A percentile compares a stretch with the other conserved stretches of the same genome.
Conservation (phyloP, 1,139 yeast genomes). For the Arxiozyma bovina region DNA sequence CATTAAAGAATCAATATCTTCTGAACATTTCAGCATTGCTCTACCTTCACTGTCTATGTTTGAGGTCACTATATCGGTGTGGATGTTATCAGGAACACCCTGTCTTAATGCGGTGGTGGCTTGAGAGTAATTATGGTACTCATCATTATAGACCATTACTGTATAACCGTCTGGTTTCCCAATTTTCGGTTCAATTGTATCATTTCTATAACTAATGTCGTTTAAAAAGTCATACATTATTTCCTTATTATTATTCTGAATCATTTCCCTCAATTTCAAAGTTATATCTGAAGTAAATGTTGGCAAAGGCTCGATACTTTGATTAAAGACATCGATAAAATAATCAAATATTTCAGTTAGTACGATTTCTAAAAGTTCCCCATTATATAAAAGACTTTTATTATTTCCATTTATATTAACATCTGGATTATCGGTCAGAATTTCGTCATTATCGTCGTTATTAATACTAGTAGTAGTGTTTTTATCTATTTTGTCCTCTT, state of each 20-base stretch:
- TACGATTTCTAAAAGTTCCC: constrained; percentile 18
- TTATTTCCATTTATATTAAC: neutral
- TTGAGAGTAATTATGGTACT: constrained; percentile 48
- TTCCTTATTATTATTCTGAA: constrained; percentile 18
- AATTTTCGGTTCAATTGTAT: constrained; percentile 3
- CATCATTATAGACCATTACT: constrained; percentile 65
- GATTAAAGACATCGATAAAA: constrained; percentile 30
- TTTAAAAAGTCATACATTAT: constrained; percentile 18
- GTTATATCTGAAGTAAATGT: constrained; percentile 27
- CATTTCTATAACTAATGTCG: constrained; percentile 20
- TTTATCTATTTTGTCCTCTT: constrained; percentile 6
- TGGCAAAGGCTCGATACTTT: constrained; percentile 29
- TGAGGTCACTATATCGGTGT: constrained; percentile 28
- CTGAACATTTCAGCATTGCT: constrained; percentile 27
- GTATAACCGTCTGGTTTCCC: constrained; percentile 32
- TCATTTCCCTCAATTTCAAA: constrained; percentile 21
- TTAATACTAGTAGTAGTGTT: neutral
- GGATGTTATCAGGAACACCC: constrained; percentile 30
- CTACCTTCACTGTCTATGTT: constrained; percentile 34
- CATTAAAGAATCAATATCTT: constrained; percentile 24
- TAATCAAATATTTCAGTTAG: constrained; percentile 28
- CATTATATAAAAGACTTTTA: constrained; percentile 4
- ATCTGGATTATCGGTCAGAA: neutral
- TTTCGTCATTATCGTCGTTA: neutral
- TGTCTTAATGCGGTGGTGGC: constrained; percentile 32